phyloP scores from a whole-genome alignment of 176 grass and related monocot genomes.

The Coix lacrymajobi region DNA sequence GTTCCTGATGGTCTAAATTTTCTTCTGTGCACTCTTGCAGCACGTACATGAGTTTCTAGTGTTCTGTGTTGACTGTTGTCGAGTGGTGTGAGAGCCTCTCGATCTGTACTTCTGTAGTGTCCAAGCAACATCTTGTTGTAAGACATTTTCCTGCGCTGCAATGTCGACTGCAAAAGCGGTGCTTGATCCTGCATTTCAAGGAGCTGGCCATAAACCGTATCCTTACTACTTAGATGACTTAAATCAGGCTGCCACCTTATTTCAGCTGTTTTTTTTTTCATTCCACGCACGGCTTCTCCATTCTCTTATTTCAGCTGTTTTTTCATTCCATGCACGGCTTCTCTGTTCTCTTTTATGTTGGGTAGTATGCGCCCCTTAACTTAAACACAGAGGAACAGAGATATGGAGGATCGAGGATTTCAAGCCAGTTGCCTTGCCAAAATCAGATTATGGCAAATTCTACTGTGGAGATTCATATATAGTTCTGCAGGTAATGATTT shows the following conservation, averaged over 20 bases:
- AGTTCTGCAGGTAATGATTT: conserved; percentile 68
- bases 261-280: background rate
- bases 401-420: conserved; percentile 98
- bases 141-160: background rate
- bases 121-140: background rate
- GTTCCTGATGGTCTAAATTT: background rate
- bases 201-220: conserved; percentile 66
- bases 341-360: conserved; percentile 21
- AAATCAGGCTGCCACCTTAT: background rate
- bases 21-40: background rate
- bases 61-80: background rate
- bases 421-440: conserved; percentile 78
- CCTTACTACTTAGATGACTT: conserved; percentile 30
- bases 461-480: conserved; percentile 97
- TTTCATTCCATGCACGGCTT: background rate
- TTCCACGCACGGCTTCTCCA: background rate
- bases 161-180: conserved; percentile 51
- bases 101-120: too few species aligned
- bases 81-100: conserved; percentile 11
- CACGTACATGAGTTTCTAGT: background rate
- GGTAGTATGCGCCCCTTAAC: conserved; percentile 32
- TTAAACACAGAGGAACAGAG: conserved; percentile 64
- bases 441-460: conserved; percentile 89
- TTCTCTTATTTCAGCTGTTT: background rate
- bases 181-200: conserved; percentile 72